Conservation (phyloP, 2,329 filamentous ascomycete genomes). For the Akanthomyces dipterigenus region DNA sequence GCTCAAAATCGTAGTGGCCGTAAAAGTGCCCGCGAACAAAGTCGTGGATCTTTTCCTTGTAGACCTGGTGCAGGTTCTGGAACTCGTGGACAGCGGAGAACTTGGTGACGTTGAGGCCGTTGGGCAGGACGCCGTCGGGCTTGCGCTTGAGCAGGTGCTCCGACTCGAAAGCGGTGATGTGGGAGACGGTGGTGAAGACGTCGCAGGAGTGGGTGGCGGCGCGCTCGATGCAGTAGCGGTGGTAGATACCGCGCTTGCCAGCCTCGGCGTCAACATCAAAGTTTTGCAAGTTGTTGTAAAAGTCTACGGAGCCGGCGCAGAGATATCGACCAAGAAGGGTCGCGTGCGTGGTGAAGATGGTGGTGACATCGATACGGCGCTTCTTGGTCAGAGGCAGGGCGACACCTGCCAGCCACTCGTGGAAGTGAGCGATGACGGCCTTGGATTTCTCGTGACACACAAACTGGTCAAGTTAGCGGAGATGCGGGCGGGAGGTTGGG, state of each 20-base stretch:
- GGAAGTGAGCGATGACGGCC: conserved; percentile 95
- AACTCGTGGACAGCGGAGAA: conserved; percentile 98
- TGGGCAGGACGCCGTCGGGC: conserved; percentile 91
- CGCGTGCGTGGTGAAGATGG: conserved; percentile 97
- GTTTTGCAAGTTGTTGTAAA: conserved; percentile 97
- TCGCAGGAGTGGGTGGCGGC: conserved; percentile 86
- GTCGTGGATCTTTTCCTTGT: conserved; percentile 97
- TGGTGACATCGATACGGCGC: conserved; percentile 91
- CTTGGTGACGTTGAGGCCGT: conserved; percentile 93
- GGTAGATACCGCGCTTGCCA: conserved; percentile 96
- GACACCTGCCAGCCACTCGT: conserved; percentile 96
- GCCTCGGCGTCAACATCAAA: conserved; percentile 97
- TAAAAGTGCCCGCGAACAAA: conserved; percentile 98
- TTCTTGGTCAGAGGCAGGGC: conserved; percentile 87
- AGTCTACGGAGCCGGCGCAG: conserved; percentile 94
- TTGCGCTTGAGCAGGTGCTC: conserved; percentile 97
- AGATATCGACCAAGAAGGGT: conserved; percentile 93
- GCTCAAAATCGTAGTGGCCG: conserved; percentile 93
- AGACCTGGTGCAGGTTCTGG: conserved; percentile 93
- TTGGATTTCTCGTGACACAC: conserved; percentile 86
- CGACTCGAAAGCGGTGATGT: conserved; percentile 97
- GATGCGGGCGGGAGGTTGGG: background rate
- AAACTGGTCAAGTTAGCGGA: conserved; percentile 51
- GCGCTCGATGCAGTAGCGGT: conserved; percentile 95
- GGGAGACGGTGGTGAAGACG: conserved; percentile 97